A percentile compares a stretch with the other conserved stretches of the same genome.
Evolutionary conservation across 495 filamentous ascomycete species (phyloP).

Genomic region (Trichoderma reesei): DNA sequence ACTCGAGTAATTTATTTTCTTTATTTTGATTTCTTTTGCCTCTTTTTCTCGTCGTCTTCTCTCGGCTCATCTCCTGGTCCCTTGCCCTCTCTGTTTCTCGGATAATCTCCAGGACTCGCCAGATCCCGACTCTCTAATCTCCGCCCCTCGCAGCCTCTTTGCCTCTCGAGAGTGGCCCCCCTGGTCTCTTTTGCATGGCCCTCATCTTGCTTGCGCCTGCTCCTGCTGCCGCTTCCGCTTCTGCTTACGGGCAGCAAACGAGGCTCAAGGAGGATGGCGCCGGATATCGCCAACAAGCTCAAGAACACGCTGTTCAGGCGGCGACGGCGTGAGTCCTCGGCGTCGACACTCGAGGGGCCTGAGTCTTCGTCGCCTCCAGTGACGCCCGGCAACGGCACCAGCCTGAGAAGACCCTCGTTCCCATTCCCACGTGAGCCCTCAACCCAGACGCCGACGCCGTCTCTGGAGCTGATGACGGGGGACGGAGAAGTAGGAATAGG

Average conservation of each 20-base stretch:
- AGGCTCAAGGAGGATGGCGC: slow-evolving; percentile 5
- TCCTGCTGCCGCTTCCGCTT: neutral
- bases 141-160: neutral
- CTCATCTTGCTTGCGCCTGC: neutral
- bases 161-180: too few species aligned
- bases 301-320: neutral
- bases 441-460: neutral
- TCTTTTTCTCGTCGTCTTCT: neutral
- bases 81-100: neutral
- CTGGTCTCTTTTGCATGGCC: slow-evolving; percentile 2
- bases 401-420: neutral
- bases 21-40: neutral
- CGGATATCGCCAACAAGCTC: slow-evolving; percentile 7
- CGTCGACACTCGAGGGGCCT: neutral
- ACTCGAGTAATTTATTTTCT: neutral
- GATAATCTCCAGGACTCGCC: neutral
- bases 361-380: neutral
- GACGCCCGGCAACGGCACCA: neutral
- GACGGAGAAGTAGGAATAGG: neutral
- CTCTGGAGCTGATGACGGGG: neutral
- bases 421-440: slow-evolving; percentile 3
- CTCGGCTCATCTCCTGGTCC: neutral
- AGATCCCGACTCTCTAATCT: neutral
- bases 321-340: neutral
- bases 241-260: slow-evolving; percentile 1